phyloP scores from a whole-genome alignment of 179 eudicot species.

The Silene noctiflora region DNA sequence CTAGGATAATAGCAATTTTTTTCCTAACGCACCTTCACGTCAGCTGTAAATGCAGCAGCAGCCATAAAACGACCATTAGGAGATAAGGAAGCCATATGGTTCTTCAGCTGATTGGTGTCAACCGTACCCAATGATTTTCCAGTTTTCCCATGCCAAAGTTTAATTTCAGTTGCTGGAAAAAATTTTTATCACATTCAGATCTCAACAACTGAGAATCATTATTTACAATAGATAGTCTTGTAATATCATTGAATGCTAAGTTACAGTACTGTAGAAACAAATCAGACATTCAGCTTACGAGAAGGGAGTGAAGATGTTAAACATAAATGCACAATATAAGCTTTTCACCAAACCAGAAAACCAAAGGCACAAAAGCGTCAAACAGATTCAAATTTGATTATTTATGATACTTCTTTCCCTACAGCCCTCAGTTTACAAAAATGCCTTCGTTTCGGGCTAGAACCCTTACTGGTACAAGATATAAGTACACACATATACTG shows the following conservation, averaged over 20 bases:
- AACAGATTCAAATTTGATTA: not conserved
- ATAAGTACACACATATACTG: not conserved
- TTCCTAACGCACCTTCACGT: constrained; percentile 68
- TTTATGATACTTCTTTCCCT: not conserved
- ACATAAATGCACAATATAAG: not conserved
- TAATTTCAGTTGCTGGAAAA: constrained; percentile 83
- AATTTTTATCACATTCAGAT: not conserved
- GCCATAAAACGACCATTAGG: constrained; percentile 97
- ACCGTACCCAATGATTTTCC: constrained; percentile 81
- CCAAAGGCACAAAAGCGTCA: not conserved
- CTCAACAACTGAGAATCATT: not conserved
- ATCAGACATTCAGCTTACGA: constrained; percentile 2
- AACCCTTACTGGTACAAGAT: not conserved
- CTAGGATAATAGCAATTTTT: not conserved
- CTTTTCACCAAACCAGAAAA: not conserved
- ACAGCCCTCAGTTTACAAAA: not conserved
- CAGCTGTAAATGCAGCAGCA: constrained; percentile 99
- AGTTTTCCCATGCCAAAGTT: constrained; percentile 90
- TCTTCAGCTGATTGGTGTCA: constrained; percentile 90
- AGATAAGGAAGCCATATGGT: constrained; percentile 89
- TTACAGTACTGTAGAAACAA: not conserved
- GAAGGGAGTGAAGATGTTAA: not conserved
- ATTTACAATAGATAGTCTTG: not conserved
- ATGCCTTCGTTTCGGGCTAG: no score
- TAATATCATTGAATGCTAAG: constrained; percentile 4